Conservation (phyloP, 2,329 filamentous ascomycete species). For the Rachicladosporium sp. region DNA sequence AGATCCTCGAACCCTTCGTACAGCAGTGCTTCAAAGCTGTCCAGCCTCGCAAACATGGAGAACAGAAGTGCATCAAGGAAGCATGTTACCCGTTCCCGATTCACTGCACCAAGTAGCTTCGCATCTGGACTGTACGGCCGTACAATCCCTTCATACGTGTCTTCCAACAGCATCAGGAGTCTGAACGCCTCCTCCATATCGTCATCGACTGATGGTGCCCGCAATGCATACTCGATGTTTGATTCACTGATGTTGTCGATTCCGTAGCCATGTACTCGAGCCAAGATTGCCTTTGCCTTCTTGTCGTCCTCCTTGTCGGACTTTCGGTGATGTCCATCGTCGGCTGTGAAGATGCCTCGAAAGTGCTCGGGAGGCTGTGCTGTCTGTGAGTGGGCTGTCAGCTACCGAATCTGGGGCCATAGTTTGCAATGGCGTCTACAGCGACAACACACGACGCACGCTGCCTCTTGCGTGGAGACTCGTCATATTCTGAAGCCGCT, state of each 20-base stretch:
- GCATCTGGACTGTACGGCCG: slow-evolving; percentile 59
- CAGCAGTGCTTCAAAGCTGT: slow-evolving; percentile 86
- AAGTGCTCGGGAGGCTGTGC: slow-evolving; percentile 48
- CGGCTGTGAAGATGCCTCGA: slow-evolving; percentile 49
- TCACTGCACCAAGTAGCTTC: slow-evolving; percentile 72
- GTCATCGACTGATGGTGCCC: slow-evolving; percentile 52
- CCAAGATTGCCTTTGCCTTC: slow-evolving; percentile 43
- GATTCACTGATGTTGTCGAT: slow-evolving; percentile 45
- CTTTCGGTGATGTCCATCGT: slow-evolving; percentile 44
- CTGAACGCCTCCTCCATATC: slow-evolving; percentile 64
- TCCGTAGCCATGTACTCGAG: slow-evolving; percentile 40
- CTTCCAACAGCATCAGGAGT: slow-evolving; percentile 64
- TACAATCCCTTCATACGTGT: slow-evolving; percentile 69
- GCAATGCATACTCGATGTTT: slow-evolving; percentile 51
- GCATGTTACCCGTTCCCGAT: slow-evolving; percentile 79
- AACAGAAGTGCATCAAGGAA: slow-evolving; percentile 86
- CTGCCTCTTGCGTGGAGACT: not conserved
- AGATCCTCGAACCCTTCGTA: slow-evolving; percentile 67
- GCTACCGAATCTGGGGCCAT: too few species aligned
- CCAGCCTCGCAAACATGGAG: slow-evolving; percentile 85
- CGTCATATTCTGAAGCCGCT: too few species aligned
- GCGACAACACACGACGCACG: not conserved
- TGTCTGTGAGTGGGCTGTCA: slow-evolving; percentile 8
- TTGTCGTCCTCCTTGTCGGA: slow-evolving; percentile 43
- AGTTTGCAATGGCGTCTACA: too few species aligned